Conservation (phyloP, 2,329 filamentous ascomycete genomes). For the Cercospora citrullina region DNA sequence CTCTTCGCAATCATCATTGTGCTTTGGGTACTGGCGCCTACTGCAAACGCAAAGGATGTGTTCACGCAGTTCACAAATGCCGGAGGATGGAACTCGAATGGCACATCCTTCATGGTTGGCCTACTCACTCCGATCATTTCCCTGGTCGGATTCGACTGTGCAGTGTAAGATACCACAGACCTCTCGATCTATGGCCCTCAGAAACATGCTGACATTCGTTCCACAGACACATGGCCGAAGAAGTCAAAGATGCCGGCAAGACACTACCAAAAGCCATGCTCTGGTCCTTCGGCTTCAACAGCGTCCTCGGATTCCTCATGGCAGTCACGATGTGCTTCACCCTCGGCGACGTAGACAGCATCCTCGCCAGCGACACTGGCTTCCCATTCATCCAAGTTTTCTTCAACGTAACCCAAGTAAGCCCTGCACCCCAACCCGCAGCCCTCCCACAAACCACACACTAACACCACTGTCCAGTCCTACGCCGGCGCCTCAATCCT, state of each 20-base stretch:
- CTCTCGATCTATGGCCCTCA: no score
- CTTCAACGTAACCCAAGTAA: slow-evolving; percentile 24
- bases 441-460: neutral
- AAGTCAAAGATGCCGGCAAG: slow-evolving; percentile 13
- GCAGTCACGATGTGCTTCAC: slow-evolving; percentile 38
- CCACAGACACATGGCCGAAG: slow-evolving; percentile 18
- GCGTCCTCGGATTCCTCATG: slow-evolving; percentile 17
- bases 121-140: neutral
- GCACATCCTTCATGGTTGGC: slow-evolving; percentile 13
- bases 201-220: neutral
- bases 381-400: slow-evolving; percentile 41
- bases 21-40: slow-evolving; percentile 42
- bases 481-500: slow-evolving; percentile 35
- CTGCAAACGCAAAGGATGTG: slow-evolving; percentile 21
- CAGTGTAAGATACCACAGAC: neutral
- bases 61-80: slow-evolving; percentile 32
- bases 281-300: slow-evolving; percentile 13
- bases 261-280: slow-evolving; percentile 17
- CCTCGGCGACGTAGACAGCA: slow-evolving; percentile 31
- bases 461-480: neutral
- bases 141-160: slow-evolving; percentile 16
- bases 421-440: neutral
- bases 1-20: slow-evolving; percentile 56
- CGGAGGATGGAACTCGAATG: slow-evolving; percentile 13
- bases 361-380: slow-evolving; percentile 23